These are phyloP conservation scores for Alternaria sp. DNA, from an alignment of 2,329 filamentous ascomycete genomes.

Conservation along the genomic window DNA sequence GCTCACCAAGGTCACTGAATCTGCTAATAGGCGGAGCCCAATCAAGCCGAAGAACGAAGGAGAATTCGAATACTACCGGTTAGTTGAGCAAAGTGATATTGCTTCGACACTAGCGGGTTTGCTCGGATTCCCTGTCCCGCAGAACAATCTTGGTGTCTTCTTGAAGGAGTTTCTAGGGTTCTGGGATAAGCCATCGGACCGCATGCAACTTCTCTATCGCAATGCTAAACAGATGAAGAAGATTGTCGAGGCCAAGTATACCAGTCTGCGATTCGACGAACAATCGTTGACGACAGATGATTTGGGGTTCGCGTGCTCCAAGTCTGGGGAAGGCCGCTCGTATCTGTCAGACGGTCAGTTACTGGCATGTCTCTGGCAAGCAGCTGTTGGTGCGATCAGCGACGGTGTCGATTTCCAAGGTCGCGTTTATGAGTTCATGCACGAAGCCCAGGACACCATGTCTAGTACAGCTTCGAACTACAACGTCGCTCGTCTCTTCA, in stretches of 20 bases:
- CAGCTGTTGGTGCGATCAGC: slow-evolving; percentile 30
- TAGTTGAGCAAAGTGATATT: slow-evolving; percentile 92
- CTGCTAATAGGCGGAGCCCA: slow-evolving; percentile 58
- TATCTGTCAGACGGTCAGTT: slow-evolving; percentile 39
- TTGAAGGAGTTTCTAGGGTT: slow-evolving; percentile 80
- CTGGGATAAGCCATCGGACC: slow-evolving; percentile 70
- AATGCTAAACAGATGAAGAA: slow-evolving; percentile 84
- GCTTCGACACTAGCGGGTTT: slow-evolving; percentile 87
- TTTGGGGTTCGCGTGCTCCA: slow-evolving; percentile 23
- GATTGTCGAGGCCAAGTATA: slow-evolving; percentile 78
- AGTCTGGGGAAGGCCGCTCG: slow-evolving; percentile 12
- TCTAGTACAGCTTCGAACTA: slow-evolving; percentile 94
- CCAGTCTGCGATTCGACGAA: slow-evolving; percentile 60
- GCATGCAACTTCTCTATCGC: slow-evolving; percentile 72
- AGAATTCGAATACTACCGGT: slow-evolving; percentile 84
- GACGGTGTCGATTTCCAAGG: slow-evolving; percentile 21
- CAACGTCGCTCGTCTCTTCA: slow-evolving; percentile 69
- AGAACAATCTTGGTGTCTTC: slow-evolving; percentile 89
- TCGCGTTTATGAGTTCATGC: slow-evolving; percentile 68
- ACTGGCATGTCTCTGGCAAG: slow-evolving; percentile 75
- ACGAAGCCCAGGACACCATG: slow-evolving; percentile 77
- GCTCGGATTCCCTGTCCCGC: slow-evolving; percentile 84
- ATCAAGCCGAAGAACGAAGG: slow-evolving; percentile 60
- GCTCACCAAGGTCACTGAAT: slow-evolving; percentile 65
- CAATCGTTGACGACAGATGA: slow-evolving; percentile 17